phyloP scores from a whole-genome alignment of 306 rosid genomes.

The Corylus avellana region DNA sequence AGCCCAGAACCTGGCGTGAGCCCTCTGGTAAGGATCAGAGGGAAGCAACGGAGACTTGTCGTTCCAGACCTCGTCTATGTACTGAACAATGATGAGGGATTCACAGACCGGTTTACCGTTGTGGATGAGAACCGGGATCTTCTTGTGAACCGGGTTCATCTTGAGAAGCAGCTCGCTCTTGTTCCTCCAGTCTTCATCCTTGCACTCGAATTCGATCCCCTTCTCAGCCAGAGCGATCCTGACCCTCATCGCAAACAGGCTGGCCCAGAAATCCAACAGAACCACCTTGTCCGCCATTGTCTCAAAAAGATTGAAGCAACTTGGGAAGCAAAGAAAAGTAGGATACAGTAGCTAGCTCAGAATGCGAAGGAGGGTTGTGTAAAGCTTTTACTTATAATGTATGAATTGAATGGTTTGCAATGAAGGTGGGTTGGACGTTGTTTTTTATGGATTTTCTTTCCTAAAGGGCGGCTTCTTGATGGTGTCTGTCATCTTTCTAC shows the following conservation, averaged over 20 bases:
- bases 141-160: constrained; percentile 48
- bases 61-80: constrained; percentile 48
- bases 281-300: constrained; percentile 34
- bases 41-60: constrained; percentile 29
- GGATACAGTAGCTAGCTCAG: no score
- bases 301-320: not conserved
- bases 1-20: constrained; percentile 42
- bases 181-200: constrained; percentile 30
- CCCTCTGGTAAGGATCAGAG: constrained; percentile 34
- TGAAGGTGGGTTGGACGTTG: no score
- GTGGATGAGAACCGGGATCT: constrained; percentile 47
- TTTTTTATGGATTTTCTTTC: no score
- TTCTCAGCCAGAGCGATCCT: constrained; percentile 38
- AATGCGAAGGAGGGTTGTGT: no score
- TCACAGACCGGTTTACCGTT: constrained; percentile 42
- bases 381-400: no score
- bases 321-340: no score
- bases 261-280: constrained; percentile 39
- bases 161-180: constrained; percentile 34
- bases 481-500: no score
- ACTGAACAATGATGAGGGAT: constrained; percentile 36
- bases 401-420: no score
- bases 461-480: no score
- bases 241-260: constrained; percentile 38
- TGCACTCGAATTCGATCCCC: constrained; percentile 29